phyloP scores from a whole-genome alignment of 176 grass and related monocot genomes.

The Aegilops tauschii region DNA sequence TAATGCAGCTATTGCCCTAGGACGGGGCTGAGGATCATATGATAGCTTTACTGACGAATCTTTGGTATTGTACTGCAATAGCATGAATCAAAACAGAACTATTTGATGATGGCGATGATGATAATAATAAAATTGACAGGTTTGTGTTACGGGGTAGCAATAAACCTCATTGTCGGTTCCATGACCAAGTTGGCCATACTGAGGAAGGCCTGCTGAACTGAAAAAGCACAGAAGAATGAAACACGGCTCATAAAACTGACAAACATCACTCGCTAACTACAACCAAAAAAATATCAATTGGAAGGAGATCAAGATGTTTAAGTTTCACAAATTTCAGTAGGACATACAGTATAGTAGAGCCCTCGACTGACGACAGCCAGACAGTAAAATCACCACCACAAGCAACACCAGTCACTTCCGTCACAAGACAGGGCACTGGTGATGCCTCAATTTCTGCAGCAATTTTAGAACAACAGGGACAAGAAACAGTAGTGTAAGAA shows the following conservation, averaged over 20 bases:
- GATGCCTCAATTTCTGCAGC: conserved; percentile 74
- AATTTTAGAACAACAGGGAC: conserved; percentile 30
- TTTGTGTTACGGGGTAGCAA: background rate
- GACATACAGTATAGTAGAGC: conserved; percentile 93
- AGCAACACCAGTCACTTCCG: conserved; percentile 61
- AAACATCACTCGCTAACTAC: conserved; percentile 40
- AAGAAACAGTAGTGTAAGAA: conserved; percentile 12
- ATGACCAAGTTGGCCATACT: conserved; percentile 97
- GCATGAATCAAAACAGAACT: conserved; percentile 24
- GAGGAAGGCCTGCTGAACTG: conserved; percentile 86
- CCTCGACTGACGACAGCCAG: conserved; percentile 88
- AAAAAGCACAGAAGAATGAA: conserved; percentile 58
- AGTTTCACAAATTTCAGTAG: conserved; percentile 13
- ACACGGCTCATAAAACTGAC: conserved; percentile 31
- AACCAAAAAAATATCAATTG: conserved; percentile 19
- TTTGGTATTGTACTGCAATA: conserved; percentile 91
- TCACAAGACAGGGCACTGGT: conserved; percentile 70
- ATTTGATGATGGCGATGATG: background rate
- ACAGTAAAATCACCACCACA: conserved; percentile 97
- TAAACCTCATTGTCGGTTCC: conserved; percentile 95
- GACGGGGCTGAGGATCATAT: conserved; percentile 87
- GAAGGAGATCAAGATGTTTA: conserved; percentile 4
- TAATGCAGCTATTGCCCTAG: conserved; percentile 68
- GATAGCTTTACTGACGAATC: conserved; percentile 82
- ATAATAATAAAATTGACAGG: background rate